phyloP scores from a whole-genome alignment of 352 stramenopile species.

The Stramenopiles sp. region DNA sequence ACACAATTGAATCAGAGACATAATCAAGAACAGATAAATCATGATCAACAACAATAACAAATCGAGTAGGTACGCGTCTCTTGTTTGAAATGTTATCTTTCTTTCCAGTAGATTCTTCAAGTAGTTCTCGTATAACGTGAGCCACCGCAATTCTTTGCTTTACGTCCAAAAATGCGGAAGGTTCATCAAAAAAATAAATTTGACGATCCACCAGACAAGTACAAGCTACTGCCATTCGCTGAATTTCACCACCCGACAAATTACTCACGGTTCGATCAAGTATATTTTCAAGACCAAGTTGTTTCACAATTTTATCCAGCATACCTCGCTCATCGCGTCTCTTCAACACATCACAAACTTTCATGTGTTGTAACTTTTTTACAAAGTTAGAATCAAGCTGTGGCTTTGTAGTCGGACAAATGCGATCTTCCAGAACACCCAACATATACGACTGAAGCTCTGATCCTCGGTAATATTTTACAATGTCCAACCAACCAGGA shows the following conservation, averaged over 20 bases:
- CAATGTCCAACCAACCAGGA: slow-evolving; percentile 94
- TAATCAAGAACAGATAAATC: slow-evolving; percentile 98
- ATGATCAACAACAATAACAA: slow-evolving; percentile 97
- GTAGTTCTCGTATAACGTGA: slow-evolving; percentile 78
- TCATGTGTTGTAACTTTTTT: slow-evolving; percentile 63
- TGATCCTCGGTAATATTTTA: slow-evolving; percentile 81
- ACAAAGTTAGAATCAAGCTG: slow-evolving; percentile 99
- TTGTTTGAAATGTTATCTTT: too few species aligned
- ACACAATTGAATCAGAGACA: slow-evolving; percentile 93
- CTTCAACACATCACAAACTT: slow-evolving; percentile 56
- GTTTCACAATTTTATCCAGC: slow-evolving; percentile 23
- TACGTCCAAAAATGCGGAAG: slow-evolving; percentile 94
- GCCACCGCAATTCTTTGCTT: slow-evolving; percentile 90
- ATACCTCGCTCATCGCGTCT: slow-evolving; percentile 51
- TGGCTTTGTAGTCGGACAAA: slow-evolving; percentile 96
- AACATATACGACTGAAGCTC: slow-evolving; percentile 99
- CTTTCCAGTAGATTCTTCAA: slow-evolving; percentile 21
- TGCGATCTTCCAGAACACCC: slow-evolving; percentile 87
- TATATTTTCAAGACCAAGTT: slow-evolving; percentile 82
- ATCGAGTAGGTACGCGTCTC: too few species aligned
- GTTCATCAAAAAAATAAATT: slow-evolving; percentile 99
- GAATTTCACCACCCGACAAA: slow-evolving; percentile 85
- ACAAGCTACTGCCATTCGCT: slow-evolving; percentile 90
- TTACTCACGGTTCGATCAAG: slow-evolving; percentile 67
- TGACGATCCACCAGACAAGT: slow-evolving; percentile 71